Evolutionary conservation across 192 early-diverging fungal species (phyloP), one percentile per base, ranked within the genome.

Genomic region (Rhizophagus sp.): DNA sequence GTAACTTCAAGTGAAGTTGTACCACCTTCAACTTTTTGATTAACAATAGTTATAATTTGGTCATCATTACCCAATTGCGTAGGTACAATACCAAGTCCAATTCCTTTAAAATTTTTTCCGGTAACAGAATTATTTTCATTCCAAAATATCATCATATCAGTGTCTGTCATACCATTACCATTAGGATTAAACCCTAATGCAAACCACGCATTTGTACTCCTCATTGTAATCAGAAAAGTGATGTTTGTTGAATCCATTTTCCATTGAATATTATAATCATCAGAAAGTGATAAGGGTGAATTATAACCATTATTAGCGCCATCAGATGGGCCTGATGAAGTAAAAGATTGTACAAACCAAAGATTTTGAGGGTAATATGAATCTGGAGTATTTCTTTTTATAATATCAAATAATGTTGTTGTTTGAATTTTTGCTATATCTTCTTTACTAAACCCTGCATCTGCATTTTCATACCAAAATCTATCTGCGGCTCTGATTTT

Each of bases 391-490:
- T 57, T 57, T 22, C 52, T 57, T 57, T 3, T 57, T 57, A 57
- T 22, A 22, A 57, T 57, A 57, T 57, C 52, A 22, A 57, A 57
- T 57, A 57, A 57, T 22, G 52, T 57, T 22, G 52, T 57, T 7
- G 19, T 57, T 57, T 57, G 15, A 57, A 57, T 57, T 57, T 57
- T 57, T 57, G 19, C 6, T 57, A 57, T 57, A 57, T 57, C 52
- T 6, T 57, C 52, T 57, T 57, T 0, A 57, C 52, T 57, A 22
- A 57, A 57, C 7, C 52, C 52, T 19, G 52, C 52, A 57, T 57
- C 52, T 7, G 15, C 70, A 30, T 81, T 83, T 78, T 89, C 85
- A 79, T 91, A 89, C 88, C 88, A 89, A 61, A 83, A 90, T 25
- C 87, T 76, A 62, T 89, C 88, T 1, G 87, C 83, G 62, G 87